Conservation (phyloP, 768 basidiomycete species). For the Phanerochaete carnosa region DNA sequence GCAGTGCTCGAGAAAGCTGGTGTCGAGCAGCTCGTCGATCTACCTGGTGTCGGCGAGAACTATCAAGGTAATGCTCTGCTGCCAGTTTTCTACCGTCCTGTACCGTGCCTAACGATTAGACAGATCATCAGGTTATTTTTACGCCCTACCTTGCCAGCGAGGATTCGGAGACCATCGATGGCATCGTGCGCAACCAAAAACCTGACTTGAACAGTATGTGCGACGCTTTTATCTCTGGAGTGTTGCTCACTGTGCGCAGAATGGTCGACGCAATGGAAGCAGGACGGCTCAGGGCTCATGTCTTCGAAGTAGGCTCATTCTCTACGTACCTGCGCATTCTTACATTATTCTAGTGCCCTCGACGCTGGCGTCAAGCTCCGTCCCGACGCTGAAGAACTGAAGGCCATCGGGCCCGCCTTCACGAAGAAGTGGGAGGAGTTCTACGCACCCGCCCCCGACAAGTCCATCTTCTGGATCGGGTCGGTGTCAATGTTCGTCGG, state of each 20-base stretch:
- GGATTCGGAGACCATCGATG: slow-evolving; percentile 13
- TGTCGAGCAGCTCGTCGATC: slow-evolving; percentile 30
- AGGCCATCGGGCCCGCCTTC: slow-evolving; percentile 47
- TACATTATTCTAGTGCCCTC: slow-evolving; percentile 34
- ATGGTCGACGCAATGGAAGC: slow-evolving; percentile 12
- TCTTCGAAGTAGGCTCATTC: slow-evolving; percentile 11
- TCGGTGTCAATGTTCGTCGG: slow-evolving; percentile 33
- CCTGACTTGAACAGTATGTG: slow-evolving; percentile 7
- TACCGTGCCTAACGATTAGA: not conserved
- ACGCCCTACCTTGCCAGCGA: slow-evolving; percentile 13
- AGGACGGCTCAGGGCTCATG: slow-evolving; percentile 15
- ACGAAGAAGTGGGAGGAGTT: slow-evolving; percentile 45
- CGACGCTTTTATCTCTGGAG: not conserved
- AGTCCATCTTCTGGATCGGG: slow-evolving; percentile 46
- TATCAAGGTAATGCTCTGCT: slow-evolving; percentile 38
- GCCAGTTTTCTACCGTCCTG: not conserved
- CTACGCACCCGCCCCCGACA: slow-evolving; percentile 51
- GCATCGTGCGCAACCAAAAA: slow-evolving; percentile 13
- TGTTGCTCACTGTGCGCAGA: not conserved
- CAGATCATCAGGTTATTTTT: slow-evolving; percentile 16
- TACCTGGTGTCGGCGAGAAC: slow-evolving; percentile 42
- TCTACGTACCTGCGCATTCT: not conserved
- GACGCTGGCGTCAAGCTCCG: slow-evolving; percentile 58
- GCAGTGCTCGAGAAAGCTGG: slow-evolving; percentile 26
- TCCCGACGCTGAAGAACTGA: slow-evolving; percentile 46